These are phyloP conservation scores for Mucor indicus DNA, from an alignment of 371 early-diverging fungal species.

Conservation along the genomic window DNA sequence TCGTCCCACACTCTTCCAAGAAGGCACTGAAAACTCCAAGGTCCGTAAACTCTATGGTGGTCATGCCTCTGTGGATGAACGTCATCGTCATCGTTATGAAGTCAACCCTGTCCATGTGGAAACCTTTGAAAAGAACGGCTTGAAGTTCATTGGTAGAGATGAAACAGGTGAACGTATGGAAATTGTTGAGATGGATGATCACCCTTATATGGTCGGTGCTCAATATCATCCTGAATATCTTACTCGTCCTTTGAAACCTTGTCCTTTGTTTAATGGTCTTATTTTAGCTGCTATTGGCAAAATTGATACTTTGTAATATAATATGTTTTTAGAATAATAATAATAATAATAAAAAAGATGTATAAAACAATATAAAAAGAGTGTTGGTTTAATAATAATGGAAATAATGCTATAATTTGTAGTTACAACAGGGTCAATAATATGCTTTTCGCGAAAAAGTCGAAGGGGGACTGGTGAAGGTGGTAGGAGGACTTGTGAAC, in stretches of 20 bases:
- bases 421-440: too few relatives aligned
- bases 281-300: constrained; percentile 76
- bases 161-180: constrained; percentile 96
- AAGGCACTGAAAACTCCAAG: constrained; percentile 53
- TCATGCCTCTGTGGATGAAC: constrained; percentile 73
- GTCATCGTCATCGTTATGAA: constrained; percentile 99
- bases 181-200: constrained; percentile 88
- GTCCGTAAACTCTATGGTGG: constrained; percentile 73
- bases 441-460: constrained; percentile 10
- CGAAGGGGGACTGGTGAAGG: not conserved
- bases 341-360: too few relatives aligned
- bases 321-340: too few relatives aligned
- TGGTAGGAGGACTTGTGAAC: not conserved
- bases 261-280: constrained; percentile 92
- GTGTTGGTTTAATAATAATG: too few relatives aligned
- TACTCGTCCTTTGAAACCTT: constrained; percentile 91
- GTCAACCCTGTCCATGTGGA: constrained; percentile 87
- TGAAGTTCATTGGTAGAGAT: constrained; percentile 92
- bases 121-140: constrained; percentile 81
- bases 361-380: too few relatives aligned
- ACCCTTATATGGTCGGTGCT: constrained; percentile 95
- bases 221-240: constrained; percentile 99
- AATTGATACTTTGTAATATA: constrained; percentile 29
- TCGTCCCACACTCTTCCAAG: constrained; percentile 82
- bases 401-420: too few relatives aligned